Evolutionary conservation across 2,329 filamentous ascomycete genomes (phyloP).

Genomic region (Colletotrichum nymphaeae): DNA sequence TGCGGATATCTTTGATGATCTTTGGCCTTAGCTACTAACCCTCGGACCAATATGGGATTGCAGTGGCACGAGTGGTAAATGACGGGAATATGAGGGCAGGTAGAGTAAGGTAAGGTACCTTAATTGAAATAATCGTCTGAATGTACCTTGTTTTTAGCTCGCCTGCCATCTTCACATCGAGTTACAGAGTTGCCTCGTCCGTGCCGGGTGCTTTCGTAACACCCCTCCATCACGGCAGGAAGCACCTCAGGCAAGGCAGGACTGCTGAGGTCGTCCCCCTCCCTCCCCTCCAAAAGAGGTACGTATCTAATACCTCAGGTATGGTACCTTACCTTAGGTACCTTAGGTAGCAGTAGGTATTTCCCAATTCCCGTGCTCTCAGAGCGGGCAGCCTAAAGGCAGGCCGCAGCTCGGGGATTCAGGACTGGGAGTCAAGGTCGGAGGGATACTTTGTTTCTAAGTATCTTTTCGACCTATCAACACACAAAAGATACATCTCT

Average conservation of each 20-base stretch:
- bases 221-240: constrained; percentile 18
- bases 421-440: background rate
- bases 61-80: no score
- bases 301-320: background rate
- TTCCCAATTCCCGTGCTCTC: background rate
- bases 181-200: constrained; percentile 33
- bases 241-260: no score
- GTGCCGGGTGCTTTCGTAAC: constrained; percentile 24
- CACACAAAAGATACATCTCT: background rate
- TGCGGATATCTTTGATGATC: background rate
- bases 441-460: background rate
- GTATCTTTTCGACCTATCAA: background rate
- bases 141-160: constrained; percentile 7
- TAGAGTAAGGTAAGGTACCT: no score
- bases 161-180: constrained; percentile 31
- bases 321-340: no score
- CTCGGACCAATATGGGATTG: no score
- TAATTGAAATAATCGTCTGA: constrained; percentile 13
- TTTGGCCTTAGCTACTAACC: background rate
- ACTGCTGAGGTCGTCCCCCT: background rate
- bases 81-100: no score
- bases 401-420: background rate
- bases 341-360: no score
- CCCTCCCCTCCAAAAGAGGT: constrained; percentile 11
- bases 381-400: background rate